Conservation (phyloP, 2,329 filamentous ascomycete species). For the Pseudophaeomoniella oleicola region DNA sequence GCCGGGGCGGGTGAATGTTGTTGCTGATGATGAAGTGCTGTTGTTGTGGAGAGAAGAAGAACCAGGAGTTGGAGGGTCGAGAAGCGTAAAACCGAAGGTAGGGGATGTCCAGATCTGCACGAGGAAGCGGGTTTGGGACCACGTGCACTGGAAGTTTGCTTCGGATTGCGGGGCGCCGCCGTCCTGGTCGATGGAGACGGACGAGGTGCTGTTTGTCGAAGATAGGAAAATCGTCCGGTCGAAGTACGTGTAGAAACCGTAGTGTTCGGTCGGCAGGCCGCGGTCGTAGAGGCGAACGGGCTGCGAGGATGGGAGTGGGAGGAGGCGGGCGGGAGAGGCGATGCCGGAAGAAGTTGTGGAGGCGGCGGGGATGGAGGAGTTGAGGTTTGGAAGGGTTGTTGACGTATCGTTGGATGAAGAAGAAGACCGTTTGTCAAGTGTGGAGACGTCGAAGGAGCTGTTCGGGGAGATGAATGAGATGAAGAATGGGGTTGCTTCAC, state of each 20-base stretch:
- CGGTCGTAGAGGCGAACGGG: slow-evolving; percentile 77
- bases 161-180: slow-evolving; percentile 33
- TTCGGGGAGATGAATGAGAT: slow-evolving; percentile 51
- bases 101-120: slow-evolving; percentile 49
- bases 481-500: slow-evolving; percentile 80
- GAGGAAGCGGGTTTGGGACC: slow-evolving; percentile 44
- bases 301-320: slow-evolving; percentile 55
- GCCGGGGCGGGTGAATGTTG: slow-evolving; percentile 35
- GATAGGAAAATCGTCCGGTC: slow-evolving; percentile 70
- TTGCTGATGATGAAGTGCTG: slow-evolving; percentile 20
- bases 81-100: slow-evolving; percentile 15
- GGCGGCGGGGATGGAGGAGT: slow-evolving; percentile 48
- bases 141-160: slow-evolving; percentile 39
- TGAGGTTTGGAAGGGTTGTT: slow-evolving; percentile 28
- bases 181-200: slow-evolving; percentile 27
- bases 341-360: slow-evolving; percentile 52
- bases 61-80: slow-evolving; percentile 7
- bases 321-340: slow-evolving; percentile 55
- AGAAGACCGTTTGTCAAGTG: slow-evolving; percentile 10
- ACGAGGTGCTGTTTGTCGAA: slow-evolving; percentile 7
- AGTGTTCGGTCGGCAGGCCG: slow-evolving; percentile 67
- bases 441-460: slow-evolving; percentile 17
- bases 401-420: slow-evolving; percentile 6
- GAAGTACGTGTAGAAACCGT: slow-evolving; percentile 88
- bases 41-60: slow-evolving; percentile 7